Evolutionary conservation across 2,329 filamentous ascomycete genomes (phyloP), one percentile per base, ranked within the genome.

Genomic region (Plectosphaerella plurivora): DNA sequence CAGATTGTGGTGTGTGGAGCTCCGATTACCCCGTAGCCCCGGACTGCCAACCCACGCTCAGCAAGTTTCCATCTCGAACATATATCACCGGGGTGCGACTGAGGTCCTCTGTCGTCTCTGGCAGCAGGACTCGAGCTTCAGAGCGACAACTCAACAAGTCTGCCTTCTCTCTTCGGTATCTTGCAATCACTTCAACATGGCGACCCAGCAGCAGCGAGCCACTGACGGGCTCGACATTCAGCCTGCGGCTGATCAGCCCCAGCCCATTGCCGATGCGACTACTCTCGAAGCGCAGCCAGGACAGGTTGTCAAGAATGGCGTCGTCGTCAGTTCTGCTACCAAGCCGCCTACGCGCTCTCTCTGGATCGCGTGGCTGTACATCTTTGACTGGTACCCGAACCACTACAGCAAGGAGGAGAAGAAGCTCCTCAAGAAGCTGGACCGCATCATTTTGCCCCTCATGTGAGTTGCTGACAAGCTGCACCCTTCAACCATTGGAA

Each of bases 351-450:
- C 51, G 10, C 57, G 50, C 22, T 53, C 51, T 25, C 15, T 63
- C 18, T 59, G 59, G 53, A 16, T 62, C 4, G 58, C 62, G 3
- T 64, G 61, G 62, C 35, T 63, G 14, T 63, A 64, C 49, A 53
- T 64, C 10, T 65, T 64, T 46, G 59, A 68, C 49, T 68, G 65
- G 65, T 68, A 67, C 47, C 65, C 65, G 1, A 61, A 58, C 33
- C 60, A 66, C 37, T 66, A 67, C 55, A 55, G 56, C 46, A 60
- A 60, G 16, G 59, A 63, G 36, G 65, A 68, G 49, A 59, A 53
- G 8, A 50, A 35, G 6, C 55, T 68, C 9, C 52, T 68, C n/a
- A 54, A 57, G 45, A 68, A 65, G 47, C 54, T 63, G 11, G 65
- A 68, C 28, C 55, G 60, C 33, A 60, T 64, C 11, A 60, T 66